Conservation (phyloP, 176 grass and related monocot species). For the Oropetium thomaeum region DNA sequence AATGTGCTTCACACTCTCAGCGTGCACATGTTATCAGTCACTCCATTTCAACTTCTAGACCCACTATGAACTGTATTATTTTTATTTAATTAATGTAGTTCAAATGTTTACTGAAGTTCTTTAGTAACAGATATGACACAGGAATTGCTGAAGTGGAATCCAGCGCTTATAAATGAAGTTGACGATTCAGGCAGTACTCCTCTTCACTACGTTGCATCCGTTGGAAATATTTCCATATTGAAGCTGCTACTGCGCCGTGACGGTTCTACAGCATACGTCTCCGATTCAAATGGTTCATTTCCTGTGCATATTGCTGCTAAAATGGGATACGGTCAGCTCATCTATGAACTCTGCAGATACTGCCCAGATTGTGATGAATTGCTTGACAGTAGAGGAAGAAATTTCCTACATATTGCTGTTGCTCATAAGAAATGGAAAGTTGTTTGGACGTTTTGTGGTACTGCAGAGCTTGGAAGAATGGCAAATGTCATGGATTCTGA, state of each 20-base stretch:
- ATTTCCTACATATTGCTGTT: slow-evolving; percentile 68
- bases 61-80: background rate
- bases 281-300: slow-evolving; percentile 54
- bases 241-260: slow-evolving; percentile 47
- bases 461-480: slow-evolving; percentile 48
- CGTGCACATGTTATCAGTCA: background rate
- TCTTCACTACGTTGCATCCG: slow-evolving; percentile 72
- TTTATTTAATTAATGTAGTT: background rate
- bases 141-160: slow-evolving; percentile 48
- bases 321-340: slow-evolving; percentile 36
- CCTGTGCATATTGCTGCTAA: slow-evolving; percentile 71
- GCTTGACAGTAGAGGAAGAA: slow-evolving; percentile 67
- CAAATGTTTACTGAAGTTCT: slow-evolving; percentile 37
- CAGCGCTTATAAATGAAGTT: slow-evolving; percentile 33
- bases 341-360: slow-evolving; percentile 48
- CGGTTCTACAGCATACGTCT: slow-evolving; percentile 39
- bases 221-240: slow-evolving; percentile 34
- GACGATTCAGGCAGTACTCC: slow-evolving; percentile 55
- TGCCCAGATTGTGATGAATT: slow-evolving; percentile 65
- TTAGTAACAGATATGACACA: slow-evolving; percentile 54
- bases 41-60: slow-evolving; percentile 1
- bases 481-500: slow-evolving; percentile 62
- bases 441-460: slow-evolving; percentile 40
- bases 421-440: slow-evolving; percentile 43
- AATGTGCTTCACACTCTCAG: background rate